A percentile compares a stretch with the other conserved stretches of the same genome.
Evolutionary conservation across 1,139 yeast genomes (phyloP).

Genomic region (Candida sanyaensis): DNA sequence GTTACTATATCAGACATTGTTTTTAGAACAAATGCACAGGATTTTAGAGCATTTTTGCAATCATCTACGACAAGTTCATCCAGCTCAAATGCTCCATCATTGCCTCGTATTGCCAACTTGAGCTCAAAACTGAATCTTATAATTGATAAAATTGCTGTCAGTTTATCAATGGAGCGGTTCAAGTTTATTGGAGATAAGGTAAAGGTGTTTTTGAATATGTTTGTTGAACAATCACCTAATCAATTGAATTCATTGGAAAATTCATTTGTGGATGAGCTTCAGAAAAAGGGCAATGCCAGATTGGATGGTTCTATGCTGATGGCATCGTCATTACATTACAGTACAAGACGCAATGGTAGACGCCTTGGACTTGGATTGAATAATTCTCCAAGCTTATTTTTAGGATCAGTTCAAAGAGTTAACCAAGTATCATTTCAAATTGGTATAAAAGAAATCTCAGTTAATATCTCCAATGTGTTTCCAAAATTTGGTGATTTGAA

Average conservation of each 20-base stretch:
- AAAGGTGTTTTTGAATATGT: conserved; percentile 11
- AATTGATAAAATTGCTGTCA: conserved; percentile 20
- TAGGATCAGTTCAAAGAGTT: conserved; percentile 4
- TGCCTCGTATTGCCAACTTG: conserved; percentile 24
- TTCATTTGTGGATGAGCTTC: conserved; percentile 13
- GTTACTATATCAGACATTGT: conserved; percentile 23
- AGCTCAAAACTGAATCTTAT: conserved; percentile 20
- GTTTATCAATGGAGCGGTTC: conserved; percentile 16
- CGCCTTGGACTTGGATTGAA: conserved; percentile 11
- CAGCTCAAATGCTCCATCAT: conserved; percentile 11
- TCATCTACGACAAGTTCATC: conserved; percentile 13
- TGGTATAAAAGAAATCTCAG: conserved; percentile 21
- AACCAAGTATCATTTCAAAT: conserved; percentile 24
- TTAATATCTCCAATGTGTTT: conserved; percentile 28
- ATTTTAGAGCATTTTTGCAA: conserved; percentile 27
- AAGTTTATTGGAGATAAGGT: conserved; percentile 16
- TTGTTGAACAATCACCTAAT: conserved; percentile 23
- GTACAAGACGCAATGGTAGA: conserved; percentile 7
- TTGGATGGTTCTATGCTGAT: conserved; percentile 9
- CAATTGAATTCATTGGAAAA: conserved; percentile 20
- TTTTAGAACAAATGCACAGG: conserved; percentile 21
- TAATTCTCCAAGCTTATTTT: conserved; percentile 3
- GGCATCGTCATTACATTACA: conserved; percentile 5
- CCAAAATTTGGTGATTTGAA: conserved; percentile 50
- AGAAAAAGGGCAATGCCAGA: neutral